Evolutionary conservation across 2,329 filamentous ascomycete species (phyloP).

Genomic region (Tricladium varicosporioides): DNA sequence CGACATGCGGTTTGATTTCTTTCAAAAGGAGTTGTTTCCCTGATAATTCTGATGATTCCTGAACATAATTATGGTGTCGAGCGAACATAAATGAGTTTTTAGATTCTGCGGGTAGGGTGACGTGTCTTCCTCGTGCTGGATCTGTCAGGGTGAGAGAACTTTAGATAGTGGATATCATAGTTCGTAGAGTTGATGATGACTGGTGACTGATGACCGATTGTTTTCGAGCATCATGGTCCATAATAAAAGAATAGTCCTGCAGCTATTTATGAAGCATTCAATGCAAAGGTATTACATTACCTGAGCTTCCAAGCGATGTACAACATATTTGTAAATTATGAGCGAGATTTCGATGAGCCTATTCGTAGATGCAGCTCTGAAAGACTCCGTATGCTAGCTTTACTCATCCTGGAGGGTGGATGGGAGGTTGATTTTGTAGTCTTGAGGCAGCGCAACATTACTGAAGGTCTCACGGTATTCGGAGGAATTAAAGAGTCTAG

Average conservation of each 20-base stretch:
- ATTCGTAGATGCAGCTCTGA: not conserved
- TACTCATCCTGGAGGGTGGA: no score
- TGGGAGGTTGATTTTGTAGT: no score
- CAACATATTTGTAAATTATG: not conserved
- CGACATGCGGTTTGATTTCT: not conserved
- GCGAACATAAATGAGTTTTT: not conserved
- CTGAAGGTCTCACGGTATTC: no score
- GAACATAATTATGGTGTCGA: not conserved
- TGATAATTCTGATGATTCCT: constrained; percentile 12
- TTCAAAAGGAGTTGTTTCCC: not conserved
- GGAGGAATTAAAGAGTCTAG: no score
- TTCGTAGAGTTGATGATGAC: not conserved
- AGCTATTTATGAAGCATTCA: not conserved
- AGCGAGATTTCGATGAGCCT: not conserved
- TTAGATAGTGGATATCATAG: no score
- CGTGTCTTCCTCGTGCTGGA: not conserved
- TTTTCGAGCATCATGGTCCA: not conserved
- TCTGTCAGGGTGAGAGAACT: no score
- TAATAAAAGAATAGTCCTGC: not conserved
- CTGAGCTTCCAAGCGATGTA: no score
- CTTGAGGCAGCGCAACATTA: no score
- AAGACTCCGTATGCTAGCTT: not conserved
- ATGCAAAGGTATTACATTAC: not conserved
- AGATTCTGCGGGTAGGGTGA: not conserved
- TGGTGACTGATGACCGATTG: not conserved